Evolutionary conservation across 2,329 filamentous ascomycete genomes (phyloP), one percentile per base, ranked within the genome.

Genomic region (Cladosporium phlei): DNA sequence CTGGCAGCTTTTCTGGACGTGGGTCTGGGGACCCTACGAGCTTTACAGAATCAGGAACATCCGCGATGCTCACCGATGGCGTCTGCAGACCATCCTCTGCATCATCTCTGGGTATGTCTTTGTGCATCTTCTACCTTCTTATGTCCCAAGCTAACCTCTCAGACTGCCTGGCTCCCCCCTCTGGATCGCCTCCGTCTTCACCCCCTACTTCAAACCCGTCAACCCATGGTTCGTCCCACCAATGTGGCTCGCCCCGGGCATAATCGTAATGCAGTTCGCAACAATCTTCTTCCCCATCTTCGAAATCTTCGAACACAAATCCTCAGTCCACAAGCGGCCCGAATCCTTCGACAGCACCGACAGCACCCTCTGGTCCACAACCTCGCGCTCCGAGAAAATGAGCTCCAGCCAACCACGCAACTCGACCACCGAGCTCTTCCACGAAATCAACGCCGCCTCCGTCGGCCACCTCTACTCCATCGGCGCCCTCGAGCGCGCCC

Each of bases 11-110:
- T 65, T 80, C 47, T 84, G 79, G 80, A 73, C 78, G 11, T 83
- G 77, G 74, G 60, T 80, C 34, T 73, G 79, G 49, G 79, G 80
- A 3, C 79, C 81, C 16, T 69, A 76, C 55, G 70, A 83, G 51
- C 72, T 85, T 3, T 84, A 76, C 73, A 73, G 76, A 54, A 75
- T 81, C 28, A 73, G 80, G 6, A 67, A 72, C 17, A 78, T 86
- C 54, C 72, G 72, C 22, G 82, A 86, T 57, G 81, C 80, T 5
- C 79, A 84, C 55, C 77, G 80, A 47, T 86, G 82, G 82, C 72
- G 80, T 9, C 58, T 76, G 5, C 82, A 85, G 59, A 85, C 81
- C 24, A 76, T 80, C 30, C 60, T 71, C 29, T 71, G 71, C 45
- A 66, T 73, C 40, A 47, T 76, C 45, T 66, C 69, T 32, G 69